A percentile compares a stretch with the other conserved stretches of the same genome.
phyloP scores from a whole-genome alignment of 768 basidiomycete species.

The Neoboletus brunneissimus region DNA sequence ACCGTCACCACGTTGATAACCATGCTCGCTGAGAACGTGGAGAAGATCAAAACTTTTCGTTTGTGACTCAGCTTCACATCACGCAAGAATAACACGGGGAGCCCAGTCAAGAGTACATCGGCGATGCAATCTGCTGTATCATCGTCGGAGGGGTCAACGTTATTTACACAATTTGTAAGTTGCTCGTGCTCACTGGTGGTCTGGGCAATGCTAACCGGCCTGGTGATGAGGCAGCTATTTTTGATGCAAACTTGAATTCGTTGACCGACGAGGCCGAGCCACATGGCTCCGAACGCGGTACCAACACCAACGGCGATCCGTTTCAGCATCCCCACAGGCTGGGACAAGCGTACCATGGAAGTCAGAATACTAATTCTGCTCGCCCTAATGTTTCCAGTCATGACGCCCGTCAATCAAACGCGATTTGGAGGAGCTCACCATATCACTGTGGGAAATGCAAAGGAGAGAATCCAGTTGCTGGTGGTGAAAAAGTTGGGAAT shows the following conservation, averaged over 20 bases:
- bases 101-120: neutral
- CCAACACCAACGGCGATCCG: neutral
- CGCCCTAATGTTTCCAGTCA: neutral
- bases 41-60: neutral
- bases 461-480: neutral
- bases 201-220: neutral
- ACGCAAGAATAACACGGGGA: conserved; percentile 3
- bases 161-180: too few species aligned
- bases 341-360: neutral
- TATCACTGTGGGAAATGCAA: conserved; percentile 1
- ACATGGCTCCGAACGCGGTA: neutral
- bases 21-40: neutral
- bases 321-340: neutral
- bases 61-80: neutral
- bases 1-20: neutral
- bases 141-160: neutral
- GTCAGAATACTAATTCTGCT: neutral
- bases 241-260: neutral
- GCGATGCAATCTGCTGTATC: neutral
- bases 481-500: neutral
- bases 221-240: neutral
- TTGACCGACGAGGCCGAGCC: neutral
- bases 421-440: neutral
- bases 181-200: neutral
- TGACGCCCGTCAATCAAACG: neutral